These are phyloP conservation scores for Fraxinus ornus DNA, from an alignment of 305 asterid species.

Conservation along the genomic window DNA sequence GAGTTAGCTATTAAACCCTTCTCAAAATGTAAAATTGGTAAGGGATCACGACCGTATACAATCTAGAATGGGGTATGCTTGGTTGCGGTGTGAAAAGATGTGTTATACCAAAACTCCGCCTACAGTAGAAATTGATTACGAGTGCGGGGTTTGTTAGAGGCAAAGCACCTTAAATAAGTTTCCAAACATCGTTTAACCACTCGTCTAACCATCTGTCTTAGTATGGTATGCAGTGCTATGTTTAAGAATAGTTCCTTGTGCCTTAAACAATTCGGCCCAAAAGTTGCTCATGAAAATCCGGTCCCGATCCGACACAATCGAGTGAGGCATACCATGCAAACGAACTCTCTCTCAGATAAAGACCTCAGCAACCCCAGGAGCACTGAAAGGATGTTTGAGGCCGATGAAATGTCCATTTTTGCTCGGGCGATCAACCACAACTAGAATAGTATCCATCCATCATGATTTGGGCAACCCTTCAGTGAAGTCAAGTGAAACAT, in stretches of 20 bases:
- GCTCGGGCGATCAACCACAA: not conserved
- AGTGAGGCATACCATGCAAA: conserved; percentile 5
- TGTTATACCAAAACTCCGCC: not conserved
- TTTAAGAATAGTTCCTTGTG: not conserved
- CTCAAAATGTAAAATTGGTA: not conserved
- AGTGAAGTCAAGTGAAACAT: not conserved
- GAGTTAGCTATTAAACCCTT: not conserved
- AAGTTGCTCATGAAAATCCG: not conserved
- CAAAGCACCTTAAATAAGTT: not conserved
- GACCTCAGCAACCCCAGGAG: not conserved
- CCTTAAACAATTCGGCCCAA: not conserved
- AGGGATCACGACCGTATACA: not conserved
- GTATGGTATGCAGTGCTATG: not conserved
- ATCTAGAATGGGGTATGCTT: not conserved
- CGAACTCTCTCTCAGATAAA: not conserved
- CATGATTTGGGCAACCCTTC: not conserved
- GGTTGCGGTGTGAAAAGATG: not conserved
- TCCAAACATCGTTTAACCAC: not conserved
- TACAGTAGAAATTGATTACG: not conserved
- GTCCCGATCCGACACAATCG: not conserved
- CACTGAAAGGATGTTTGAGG: not conserved
- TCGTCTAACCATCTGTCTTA: not conserved
- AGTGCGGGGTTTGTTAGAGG: not conserved
- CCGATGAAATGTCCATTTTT: not conserved
- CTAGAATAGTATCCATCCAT: not conserved